Evolutionary conservation across 345 rosid genomes (phyloP).

Genomic region (Theobroma cacao): DNA sequence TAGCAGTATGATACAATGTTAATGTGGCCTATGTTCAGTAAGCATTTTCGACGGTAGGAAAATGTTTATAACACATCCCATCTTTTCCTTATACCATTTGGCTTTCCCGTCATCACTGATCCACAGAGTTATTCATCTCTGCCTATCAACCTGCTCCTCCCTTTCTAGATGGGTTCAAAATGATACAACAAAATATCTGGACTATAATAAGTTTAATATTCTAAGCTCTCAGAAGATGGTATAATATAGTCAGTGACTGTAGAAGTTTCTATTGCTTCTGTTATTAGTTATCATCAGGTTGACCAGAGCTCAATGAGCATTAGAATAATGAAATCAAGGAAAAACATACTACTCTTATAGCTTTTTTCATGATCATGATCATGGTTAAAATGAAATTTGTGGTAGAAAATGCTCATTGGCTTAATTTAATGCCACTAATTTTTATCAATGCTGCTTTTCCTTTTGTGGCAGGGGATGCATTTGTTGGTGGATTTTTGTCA

Average conservation of each 20-base stretch:
- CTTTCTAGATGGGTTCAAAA: no score
- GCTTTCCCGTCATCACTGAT: no score
- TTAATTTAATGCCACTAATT: neutral
- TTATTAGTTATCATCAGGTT: neutral
- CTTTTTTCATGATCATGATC: neutral
- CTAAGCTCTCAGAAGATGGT: neutral
- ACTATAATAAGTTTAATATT: neutral
- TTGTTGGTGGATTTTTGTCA: conserved; percentile 79
- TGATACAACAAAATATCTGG: neutral
- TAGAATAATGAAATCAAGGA: neutral
- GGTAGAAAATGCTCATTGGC: neutral
- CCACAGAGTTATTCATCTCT: no score
- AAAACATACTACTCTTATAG: neutral
- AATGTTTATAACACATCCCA: no score
- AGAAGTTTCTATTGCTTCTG: neutral
- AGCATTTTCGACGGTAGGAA: neutral
- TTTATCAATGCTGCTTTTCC: neutral
- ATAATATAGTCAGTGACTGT: neutral
- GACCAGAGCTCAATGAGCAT: neutral
- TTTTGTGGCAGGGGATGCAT: conserved; percentile 68
- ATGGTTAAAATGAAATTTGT: neutral
- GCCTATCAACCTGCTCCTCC: no score
- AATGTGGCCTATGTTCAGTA: neutral
- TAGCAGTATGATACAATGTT: no score
- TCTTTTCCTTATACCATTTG: no score